These are phyloP conservation scores for Blumeriella jaapii DNA, from an alignment of 2,329 filamentous ascomycete genomes.

Conservation along the genomic window DNA sequence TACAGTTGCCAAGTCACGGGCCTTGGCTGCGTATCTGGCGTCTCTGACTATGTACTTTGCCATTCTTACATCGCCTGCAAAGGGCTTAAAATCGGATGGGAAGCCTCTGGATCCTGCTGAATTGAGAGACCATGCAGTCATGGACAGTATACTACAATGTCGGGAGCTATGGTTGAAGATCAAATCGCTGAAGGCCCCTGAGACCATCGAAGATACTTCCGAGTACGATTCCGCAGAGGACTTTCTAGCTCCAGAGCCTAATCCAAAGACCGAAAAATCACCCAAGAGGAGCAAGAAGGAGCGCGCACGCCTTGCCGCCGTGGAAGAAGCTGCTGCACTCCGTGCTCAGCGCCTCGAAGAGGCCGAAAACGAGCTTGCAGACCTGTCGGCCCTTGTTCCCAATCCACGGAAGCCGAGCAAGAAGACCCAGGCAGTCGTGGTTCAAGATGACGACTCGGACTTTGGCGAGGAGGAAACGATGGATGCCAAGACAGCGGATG, in stretches of 20 bases:
- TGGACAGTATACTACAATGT: conserved; percentile 72
- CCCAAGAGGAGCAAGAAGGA: conserved; percentile 30
- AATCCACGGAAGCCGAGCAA: conserved; percentile 17
- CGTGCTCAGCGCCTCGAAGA: conserved; percentile 28
- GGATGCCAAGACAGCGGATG: conserved; percentile 65
- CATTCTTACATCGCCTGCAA: conserved; percentile 70
- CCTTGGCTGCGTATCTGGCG: conserved; percentile 76
- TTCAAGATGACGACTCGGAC: conserved; percentile 70
- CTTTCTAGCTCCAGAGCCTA: neutral
- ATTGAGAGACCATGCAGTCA: conserved; percentile 80
- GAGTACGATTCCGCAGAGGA: conserved; percentile 15
- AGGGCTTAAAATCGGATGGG: conserved; percentile 40
- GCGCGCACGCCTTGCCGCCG: conserved; percentile 29
- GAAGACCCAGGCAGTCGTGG: conserved; percentile 29
- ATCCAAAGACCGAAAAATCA: neutral
- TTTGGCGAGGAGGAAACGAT: conserved; percentile 83
- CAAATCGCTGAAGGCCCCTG: conserved; percentile 43
- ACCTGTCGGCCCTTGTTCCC: conserved; percentile 25
- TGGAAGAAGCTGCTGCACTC: conserved; percentile 27
- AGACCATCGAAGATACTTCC: conserved; percentile 24
- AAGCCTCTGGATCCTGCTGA: conserved; percentile 64
- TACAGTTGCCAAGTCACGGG: conserved; percentile 58
- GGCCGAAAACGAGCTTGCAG: conserved; percentile 32
- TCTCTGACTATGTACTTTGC: conserved; percentile 90
- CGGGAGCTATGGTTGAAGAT: conserved; percentile 70